These are phyloP conservation scores for Diaporthe vexans DNA, from an alignment of 2,329 filamentous ascomycete genomes.

Conservation along the genomic window DNA sequence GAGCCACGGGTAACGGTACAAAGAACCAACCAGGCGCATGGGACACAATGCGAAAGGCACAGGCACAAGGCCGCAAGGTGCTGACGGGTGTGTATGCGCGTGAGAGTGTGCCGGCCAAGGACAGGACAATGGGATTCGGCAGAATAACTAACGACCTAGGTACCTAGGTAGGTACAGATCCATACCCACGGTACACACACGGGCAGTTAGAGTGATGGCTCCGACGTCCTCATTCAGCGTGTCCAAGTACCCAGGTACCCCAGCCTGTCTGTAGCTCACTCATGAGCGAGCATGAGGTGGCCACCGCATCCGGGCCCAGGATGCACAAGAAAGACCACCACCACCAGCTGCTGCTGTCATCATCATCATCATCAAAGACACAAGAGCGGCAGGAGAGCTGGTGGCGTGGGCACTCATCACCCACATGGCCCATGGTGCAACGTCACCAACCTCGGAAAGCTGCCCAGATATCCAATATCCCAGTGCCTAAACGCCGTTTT, in stretches of 20 bases:
- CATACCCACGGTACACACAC: too few relatives aligned
- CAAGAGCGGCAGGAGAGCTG: background rate
- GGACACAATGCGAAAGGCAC: background rate
- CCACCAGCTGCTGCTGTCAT: background rate
- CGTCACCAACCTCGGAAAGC: background rate
- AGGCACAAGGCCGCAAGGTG: conserved; percentile 2
- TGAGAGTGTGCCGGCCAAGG: background rate
- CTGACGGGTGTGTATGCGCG: background rate
- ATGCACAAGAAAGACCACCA: background rate
- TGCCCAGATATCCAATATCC: background rate
- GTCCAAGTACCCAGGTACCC: background rate
- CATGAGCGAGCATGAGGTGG: background rate
- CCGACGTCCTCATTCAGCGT: background rate
- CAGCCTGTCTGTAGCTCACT: background rate
- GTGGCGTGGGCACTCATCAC: too few relatives aligned
- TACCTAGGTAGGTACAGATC: background rate
- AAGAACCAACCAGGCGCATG: background rate
- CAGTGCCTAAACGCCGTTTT: background rate
- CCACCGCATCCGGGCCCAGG: too few relatives aligned
- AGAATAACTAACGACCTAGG: background rate
- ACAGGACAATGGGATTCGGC: conserved; percentile 12
- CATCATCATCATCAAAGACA: background rate
- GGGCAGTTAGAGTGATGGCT: too few relatives aligned
- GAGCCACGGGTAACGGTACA: background rate
- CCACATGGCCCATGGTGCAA: background rate